Conservation (phyloP, 148 eudicot genomes). For the Rhododendron ovatum region DNA sequence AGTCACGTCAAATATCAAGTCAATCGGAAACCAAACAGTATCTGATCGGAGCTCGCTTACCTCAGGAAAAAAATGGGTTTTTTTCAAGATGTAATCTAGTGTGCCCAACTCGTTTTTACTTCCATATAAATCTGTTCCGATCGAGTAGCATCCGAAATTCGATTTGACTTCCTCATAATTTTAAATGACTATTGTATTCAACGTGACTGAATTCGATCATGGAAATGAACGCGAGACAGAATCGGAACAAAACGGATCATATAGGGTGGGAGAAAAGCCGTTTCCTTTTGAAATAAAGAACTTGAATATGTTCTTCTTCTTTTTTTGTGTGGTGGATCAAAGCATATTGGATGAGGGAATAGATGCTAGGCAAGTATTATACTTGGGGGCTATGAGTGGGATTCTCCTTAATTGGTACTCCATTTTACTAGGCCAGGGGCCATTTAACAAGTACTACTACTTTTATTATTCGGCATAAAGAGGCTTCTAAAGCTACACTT, state of each 20-base stretch:
- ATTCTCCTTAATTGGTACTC: neutral
- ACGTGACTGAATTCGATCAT: neutral
- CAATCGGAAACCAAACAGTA: neutral
- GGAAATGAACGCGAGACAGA: too few species aligned
- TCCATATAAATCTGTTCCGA: neutral
- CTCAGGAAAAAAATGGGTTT: too few species aligned
- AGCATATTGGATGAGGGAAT: neutral
- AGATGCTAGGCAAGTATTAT: conserved; percentile 2
- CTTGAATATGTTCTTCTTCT: conserved; percentile 12
- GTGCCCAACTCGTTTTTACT: too few species aligned
- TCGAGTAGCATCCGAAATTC: too few species aligned
- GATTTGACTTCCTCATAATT: neutral
- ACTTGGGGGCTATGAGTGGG: neutral
- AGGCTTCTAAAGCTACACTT: neutral
- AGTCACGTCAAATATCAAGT: neutral
- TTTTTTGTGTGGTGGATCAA: neutral
- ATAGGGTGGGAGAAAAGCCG: neutral
- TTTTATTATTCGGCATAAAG: neutral
- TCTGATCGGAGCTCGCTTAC: neutral
- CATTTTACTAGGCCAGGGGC: neutral
- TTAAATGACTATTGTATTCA: neutral
- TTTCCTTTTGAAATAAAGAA: neutral
- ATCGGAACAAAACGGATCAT: too few species aligned
- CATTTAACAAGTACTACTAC: neutral
- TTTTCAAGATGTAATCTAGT: too few species aligned